phyloP scores from a whole-genome alignment of 2,329 filamentous ascomycete genomes.

The Colletotrichum sidae region DNA sequence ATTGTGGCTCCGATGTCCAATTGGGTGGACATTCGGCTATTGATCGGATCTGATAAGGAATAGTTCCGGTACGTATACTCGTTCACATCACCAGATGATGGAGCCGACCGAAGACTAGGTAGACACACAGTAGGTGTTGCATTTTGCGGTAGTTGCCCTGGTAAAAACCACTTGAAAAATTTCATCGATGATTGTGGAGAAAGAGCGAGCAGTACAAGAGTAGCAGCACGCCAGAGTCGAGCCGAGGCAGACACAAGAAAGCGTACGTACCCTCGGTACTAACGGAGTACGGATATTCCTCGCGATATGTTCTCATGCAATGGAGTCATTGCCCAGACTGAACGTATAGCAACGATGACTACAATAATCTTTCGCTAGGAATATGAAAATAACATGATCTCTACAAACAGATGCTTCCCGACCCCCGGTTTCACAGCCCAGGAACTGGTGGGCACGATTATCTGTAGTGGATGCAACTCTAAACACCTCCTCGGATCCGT shows the following conservation, averaged over 20 bases:
- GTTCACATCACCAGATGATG: conserved; percentile 25
- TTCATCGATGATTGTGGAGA: conserved; percentile 15
- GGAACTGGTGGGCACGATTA: conserved; percentile 5
- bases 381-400: conserved; percentile 4
- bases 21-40: conserved; percentile 28
- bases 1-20: conserved; percentile 24
- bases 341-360: too few species aligned
- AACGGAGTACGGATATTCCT: too few species aligned
- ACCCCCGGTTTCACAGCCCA: neutral
- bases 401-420: too few species aligned
- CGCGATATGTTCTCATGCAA: too few species aligned
- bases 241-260: conserved; percentile 13
- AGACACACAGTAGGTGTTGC: conserved; percentile 18
- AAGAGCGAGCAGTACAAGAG: neutral
- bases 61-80: conserved; percentile 18
- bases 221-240: conserved; percentile 12
- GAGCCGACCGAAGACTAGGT: conserved; percentile 11
- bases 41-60: conserved; percentile 37
- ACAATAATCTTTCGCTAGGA: too few species aligned
- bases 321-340: too few species aligned
- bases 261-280: too few species aligned
- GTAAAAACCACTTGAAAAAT: conserved; percentile 17
- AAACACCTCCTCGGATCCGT: conserved; percentile 32
- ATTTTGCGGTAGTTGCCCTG: conserved; percentile 25
- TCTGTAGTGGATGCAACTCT: conserved; percentile 16